Percentiles rank a stretch among this genome's conserved stretches.
Conservation (phyloP, 345 rosid species). For the Sisymbrium altissimum region DNA sequence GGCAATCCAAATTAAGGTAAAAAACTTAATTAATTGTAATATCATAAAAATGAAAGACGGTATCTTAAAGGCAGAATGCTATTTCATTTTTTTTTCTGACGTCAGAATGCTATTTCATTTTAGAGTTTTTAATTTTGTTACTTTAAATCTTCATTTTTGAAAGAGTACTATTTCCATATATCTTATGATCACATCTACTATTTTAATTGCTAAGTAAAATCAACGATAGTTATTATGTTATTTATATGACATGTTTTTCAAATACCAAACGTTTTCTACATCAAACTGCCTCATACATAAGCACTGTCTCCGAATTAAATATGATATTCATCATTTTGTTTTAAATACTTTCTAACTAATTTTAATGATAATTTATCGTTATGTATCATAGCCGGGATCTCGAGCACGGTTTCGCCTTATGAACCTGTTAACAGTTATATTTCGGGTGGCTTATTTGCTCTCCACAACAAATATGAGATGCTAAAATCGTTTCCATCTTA, state of each 20-base stretch:
- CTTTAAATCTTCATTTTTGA: too few relatives aligned
- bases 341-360: background rate
- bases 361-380: background rate
- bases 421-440: constrained; percentile 1
- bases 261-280: background rate
- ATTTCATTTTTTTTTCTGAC: too few relatives aligned
- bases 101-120: too few relatives aligned
- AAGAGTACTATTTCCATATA: background rate
- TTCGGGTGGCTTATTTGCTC: background rate
- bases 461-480: constrained; percentile 10
- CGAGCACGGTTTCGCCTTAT: constrained; percentile 1
- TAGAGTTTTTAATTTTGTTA: too few relatives aligned
- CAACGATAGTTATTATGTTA: background rate
- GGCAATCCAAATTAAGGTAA: background rate
- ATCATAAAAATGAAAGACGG: too few relatives aligned
- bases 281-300: background rate
- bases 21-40: too few relatives aligned
- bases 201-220: background rate
- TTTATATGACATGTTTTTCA: background rate
- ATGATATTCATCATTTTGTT: background rate
- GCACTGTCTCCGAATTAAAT: background rate
- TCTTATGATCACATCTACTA: background rate
- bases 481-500: constrained; percentile 11
- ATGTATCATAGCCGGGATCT: background rate
- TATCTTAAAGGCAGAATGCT: background rate